Evolutionary conservation across 2,329 filamentous ascomycete species (phyloP), one percentile per base, ranked within the genome.

Genomic region (Arthrobotrys iridis): DNA sequence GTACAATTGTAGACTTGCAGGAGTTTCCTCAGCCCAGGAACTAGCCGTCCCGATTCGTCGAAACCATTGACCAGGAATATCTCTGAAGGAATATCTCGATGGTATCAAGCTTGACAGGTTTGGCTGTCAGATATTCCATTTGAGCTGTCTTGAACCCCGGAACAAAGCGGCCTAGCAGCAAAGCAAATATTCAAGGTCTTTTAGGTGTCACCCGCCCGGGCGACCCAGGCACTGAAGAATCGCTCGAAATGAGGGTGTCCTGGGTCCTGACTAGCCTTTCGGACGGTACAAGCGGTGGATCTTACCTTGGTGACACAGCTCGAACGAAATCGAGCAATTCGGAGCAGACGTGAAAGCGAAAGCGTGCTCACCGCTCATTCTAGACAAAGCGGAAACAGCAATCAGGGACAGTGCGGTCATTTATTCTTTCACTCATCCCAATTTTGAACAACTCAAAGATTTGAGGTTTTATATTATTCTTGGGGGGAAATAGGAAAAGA

Each of bases 1-100:
- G 48, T 55, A 35, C 30, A 35, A 30, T 22, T 18, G 48, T 13
- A 35, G 57, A 37, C 48, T 66, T 70, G 55, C 65, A 55, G 52
- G 8, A 22, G 26, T 20, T 48, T 20, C 20, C 43, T 37, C 28
- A 37, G 65, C 28, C 50, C 55, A 20, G 64, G 33, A 55, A 35
- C 5, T 26, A 30, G 43, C 45, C n/a, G 55, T 62, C 55, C 37
- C 43, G 15, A 45, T 55, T 62, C 18, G 55, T 62, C n/a, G 55
- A 22, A 37, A 70, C 41, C 22, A 20, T 18, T 18, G 24, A 26
- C 48, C 15, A 30, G 30, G 28, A 4, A 10, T n/a, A 35, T 55
- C 50, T 55, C 46, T 15, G 50, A 55, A 52, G 50, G 24, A 37
- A 37, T n/a, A n/a, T 55, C 50, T 55, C 28, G 50, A 55, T 24